Base-by-base conservation (phyloP, 1,139 yeast species). In the Taiozyma onychis region DNA sequence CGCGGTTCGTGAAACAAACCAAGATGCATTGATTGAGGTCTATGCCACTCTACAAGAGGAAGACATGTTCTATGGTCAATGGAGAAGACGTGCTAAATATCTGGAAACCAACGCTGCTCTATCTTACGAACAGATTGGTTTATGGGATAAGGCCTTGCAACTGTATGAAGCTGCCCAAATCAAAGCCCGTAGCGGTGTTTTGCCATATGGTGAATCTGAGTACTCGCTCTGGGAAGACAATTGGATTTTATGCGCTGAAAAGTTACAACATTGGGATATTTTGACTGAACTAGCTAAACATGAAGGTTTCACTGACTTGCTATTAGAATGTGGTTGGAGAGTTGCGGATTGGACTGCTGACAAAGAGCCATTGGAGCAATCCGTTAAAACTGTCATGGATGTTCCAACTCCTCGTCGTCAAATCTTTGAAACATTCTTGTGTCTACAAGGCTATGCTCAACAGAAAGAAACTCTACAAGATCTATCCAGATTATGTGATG, bases 291-390 rank as follows among this genome's bases (percentile, higher is more conserved):
- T 95, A 46, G 99, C 99, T 4, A 89, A 93, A 63, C 98, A 95
- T 63, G 99, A 95, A 74, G 97, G 97, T 1, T 95, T 91, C 64
- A 89, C 97, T 0, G 99, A 95, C 64, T 74, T 95, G 57, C 71
- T 95, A 41, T 74, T 95, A 28, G 99, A 95, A 68, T 95, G 99
- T 75, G 99, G 98, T 44, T 95, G 99, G 99, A 77, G 99, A 65
- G 96, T 93, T 46, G 98, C 99, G 8, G 98, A 95, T 63, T 95
- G 99, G 99, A 86, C 86, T 54, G 85, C 95, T 21, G 99, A 95
- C 61, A 78, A 95, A 57, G 99, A 91, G 55, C 93, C 98, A 0
- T 74, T 95, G 45, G 98, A 91, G 63, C 97, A 89, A 65, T 87
- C 97, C 0, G 95, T 93, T 35, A 88, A 90, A 66, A 88, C 95